phyloP scores from a whole-genome alignment of 805 yeast species.

The Komagataella phaffii region DNA sequence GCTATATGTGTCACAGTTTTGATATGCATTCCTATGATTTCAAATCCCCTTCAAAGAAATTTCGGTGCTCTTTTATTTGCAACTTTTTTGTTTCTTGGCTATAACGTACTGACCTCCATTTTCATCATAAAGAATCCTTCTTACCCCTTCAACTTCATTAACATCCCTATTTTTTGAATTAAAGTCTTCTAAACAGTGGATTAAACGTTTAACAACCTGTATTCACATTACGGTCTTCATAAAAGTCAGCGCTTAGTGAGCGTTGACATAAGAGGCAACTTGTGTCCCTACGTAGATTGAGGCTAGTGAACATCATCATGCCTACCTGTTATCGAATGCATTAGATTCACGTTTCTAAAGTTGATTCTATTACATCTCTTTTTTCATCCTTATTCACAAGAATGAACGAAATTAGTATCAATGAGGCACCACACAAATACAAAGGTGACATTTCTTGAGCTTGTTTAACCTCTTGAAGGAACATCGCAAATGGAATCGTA shows the following conservation, averaged over 20 bases:
- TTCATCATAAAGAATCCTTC: constrained; percentile 29
- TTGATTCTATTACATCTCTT: constrained; percentile 25
- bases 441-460: constrained; percentile 43
- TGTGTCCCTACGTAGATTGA: background rate
- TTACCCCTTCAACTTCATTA: constrained; percentile 25
- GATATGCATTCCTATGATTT: constrained; percentile 19
- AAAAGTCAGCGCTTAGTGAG: too few relatives aligned
- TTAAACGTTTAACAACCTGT: too few relatives aligned
- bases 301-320: background rate
- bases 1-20: constrained; percentile 26
- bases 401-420: constrained; percentile 75
- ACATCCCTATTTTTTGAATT: constrained; percentile 7
- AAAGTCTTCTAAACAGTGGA: too few relatives aligned
- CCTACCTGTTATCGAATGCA: background rate
- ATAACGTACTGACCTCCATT: constrained; percentile 29
- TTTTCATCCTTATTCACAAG: constrained; percentile 72
- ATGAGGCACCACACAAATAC: constrained; percentile 67
- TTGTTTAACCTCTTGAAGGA: constrained; percentile 74
- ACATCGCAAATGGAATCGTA: constrained; percentile 89
- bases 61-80: constrained; percentile 11
- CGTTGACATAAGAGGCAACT: background rate
- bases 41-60: constrained; percentile 1
- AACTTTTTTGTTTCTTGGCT: constrained; percentile 19
- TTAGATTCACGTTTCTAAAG: background rate
- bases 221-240: too few relatives aligned